These are phyloP conservation scores for Berkeleyomyces basicola DNA, from an alignment of 2,329 filamentous ascomycete species.

Conservation along the genomic window DNA sequence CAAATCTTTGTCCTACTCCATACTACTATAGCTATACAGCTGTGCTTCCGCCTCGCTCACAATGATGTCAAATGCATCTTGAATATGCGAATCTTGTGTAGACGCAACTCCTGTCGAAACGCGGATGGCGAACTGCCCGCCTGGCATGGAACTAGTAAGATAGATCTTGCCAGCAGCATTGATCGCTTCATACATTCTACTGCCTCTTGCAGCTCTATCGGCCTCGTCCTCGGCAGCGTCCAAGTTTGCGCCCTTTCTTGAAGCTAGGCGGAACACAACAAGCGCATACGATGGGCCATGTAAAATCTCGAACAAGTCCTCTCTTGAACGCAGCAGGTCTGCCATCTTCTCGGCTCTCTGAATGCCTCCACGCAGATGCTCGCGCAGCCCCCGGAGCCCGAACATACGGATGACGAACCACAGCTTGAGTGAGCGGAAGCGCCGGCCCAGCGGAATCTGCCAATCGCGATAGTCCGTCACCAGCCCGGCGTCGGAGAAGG, in stretches of 20 bases:
- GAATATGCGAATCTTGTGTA: constrained; percentile 55
- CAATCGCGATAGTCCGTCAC: constrained; percentile 95
- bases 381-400: constrained; percentile 58
- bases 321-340: constrained; percentile 35
- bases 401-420: constrained; percentile 87
- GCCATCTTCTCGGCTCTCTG: constrained; percentile 54
- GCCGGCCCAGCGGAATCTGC: constrained; percentile 82
- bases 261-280: constrained; percentile 53
- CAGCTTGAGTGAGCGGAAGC: constrained; percentile 80
- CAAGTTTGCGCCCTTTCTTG: constrained; percentile 18
- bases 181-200: constrained; percentile 57
- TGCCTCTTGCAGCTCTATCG: constrained; percentile 50
- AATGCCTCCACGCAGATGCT: constrained; percentile 55
- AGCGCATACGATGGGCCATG: constrained; percentile 62
- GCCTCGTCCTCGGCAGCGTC: constrained; percentile 22
- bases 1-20: background rate
- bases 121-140: constrained; percentile 60
- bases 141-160: constrained; percentile 60
- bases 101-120: constrained; percentile 58
- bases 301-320: constrained; percentile 61
- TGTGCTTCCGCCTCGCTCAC: constrained; percentile 17
- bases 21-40: background rate
- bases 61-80: constrained; percentile 57
- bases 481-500: constrained; percentile 61
- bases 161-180: constrained; percentile 65